Evolutionary conservation across 305 asterid species (phyloP).

Genomic region (Petunia hybrid): DNA sequence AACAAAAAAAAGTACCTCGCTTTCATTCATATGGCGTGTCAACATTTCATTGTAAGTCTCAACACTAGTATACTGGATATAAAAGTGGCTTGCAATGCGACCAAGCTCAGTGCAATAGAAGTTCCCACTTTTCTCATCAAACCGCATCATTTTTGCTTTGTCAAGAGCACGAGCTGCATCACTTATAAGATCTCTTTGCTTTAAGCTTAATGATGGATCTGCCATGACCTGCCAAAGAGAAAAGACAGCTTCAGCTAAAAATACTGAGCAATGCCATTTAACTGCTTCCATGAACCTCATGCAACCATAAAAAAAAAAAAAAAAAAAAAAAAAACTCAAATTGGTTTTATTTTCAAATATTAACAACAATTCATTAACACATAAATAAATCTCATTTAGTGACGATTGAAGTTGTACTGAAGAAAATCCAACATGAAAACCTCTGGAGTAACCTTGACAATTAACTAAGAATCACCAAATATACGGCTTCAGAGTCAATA

Average conservation of each 20-base stretch:
- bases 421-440: slow-evolving; percentile 23
- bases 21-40: slow-evolving; percentile 94
- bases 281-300: slow-evolving; percentile 3
- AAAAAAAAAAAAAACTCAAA: slow-evolving; percentile 18
- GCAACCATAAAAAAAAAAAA: neutral
- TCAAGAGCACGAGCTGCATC: slow-evolving; percentile 99
- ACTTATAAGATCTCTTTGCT: slow-evolving; percentile 88
- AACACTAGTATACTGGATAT: slow-evolving; percentile 96
- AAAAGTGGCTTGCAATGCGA: slow-evolving; percentile 99
- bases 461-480: slow-evolving; percentile 18
- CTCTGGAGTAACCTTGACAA: slow-evolving; percentile 8
- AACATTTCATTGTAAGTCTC: slow-evolving; percentile 94
- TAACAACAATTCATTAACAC: neutral
- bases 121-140: slow-evolving; percentile 99
- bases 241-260: slow-evolving; percentile 22
- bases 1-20: slow-evolving; percentile 62
- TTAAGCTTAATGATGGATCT: slow-evolving; percentile 91
- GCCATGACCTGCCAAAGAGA: slow-evolving; percentile 74
- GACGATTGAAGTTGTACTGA: slow-evolving; percentile 16
- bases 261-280: neutral
- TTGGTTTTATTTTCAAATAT: slow-evolving; percentile 17
- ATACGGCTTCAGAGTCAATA: neutral
- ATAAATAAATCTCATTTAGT: slow-evolving; percentile 12
- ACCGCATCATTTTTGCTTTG: slow-evolving; percentile 99
- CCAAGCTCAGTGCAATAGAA: slow-evolving; percentile 99